A percentile compares a stretch with the other conserved stretches of the same genome.
phyloP scores from a whole-genome alignment of 306 rosid species.

The Gastrolobium bilobum region DNA sequence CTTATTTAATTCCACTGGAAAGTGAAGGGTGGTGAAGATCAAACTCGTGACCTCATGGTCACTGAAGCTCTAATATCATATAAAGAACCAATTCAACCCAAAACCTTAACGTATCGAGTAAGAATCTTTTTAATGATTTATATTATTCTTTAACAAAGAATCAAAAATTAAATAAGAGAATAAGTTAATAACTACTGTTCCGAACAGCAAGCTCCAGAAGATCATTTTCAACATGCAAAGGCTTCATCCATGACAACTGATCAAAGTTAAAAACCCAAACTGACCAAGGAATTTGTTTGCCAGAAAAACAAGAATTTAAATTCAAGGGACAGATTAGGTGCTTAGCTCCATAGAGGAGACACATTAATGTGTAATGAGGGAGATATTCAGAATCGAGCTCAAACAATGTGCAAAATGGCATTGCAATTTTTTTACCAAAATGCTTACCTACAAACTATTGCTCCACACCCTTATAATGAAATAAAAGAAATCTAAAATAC shows the following conservation, averaged over 20 bases:
- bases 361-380: not conserved
- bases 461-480: not conserved
- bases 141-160: too few species aligned
- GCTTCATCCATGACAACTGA: slow-evolving; percentile 9
- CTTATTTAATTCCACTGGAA: too few species aligned
- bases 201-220: not conserved
- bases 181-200: not conserved
- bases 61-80: too few species aligned
- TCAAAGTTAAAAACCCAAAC: slow-evolving; percentile 3
- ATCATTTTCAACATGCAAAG: slow-evolving; percentile 9
- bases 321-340: not conserved
- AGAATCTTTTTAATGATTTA: too few species aligned
- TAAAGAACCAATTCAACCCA: too few species aligned
- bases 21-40: too few species aligned
- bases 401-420: slow-evolving; percentile 6
- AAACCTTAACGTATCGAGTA: too few species aligned
- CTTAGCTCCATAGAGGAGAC: slow-evolving; percentile 7
- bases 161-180: not conserved
- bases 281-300: slow-evolving; percentile 10
- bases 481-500: slow-evolving; percentile 11
- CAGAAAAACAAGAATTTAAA: not conserved
- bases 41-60: too few species aligned
- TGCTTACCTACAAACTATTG: not conserved
- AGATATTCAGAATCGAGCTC: not conserved
- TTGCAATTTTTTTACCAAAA: not conserved